Evolutionary conservation across 108 stramenopile genomes (phyloP), one percentile per base, ranked within the genome.

Genomic region (Discostella stelligeroides): DNA sequence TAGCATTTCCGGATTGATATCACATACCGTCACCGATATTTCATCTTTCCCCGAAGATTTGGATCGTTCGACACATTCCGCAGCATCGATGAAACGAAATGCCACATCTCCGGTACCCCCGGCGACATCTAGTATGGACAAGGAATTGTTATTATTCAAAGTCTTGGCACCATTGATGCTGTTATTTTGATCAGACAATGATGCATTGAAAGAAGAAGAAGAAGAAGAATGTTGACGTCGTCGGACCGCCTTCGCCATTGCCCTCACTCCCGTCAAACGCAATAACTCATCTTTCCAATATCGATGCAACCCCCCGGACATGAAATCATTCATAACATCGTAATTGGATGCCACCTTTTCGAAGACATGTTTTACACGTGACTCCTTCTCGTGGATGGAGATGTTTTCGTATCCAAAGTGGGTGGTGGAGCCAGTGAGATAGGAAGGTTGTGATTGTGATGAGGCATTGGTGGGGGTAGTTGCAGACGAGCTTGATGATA

Each of bases 291-390:
- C 98, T 68, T 99, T 99, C 98, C 98, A 99, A 28, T 92, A 80
- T 2, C 98, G 84, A 78, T 99, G 98, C 70, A 94, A 41, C 12
- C 97, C 97, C 11, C 82, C 96, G 46, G 83, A 85, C 99, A 99
- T 99, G 65, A 98, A 77, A 77, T 99, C 99, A 68, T 99, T 99
- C 99, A 99, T 99, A 24, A 99, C 84, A 65, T 99, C 99, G 76
- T 95, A 96, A 43, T 74, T 81, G 47, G 89, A 88, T 10, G 97
- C 97, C 1, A 97, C 95, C 58, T 76, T 91, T 63, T 88, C 86
- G 70, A 97, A 97, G 0, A 97, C 97, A 48, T 80, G 68, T n/a
- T 84, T 73, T 0, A 97, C 97, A 9, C 83, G 77, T 0, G 71
- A 68, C 60, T 95, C 91, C 69, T 95, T 94, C 60, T 90, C 90